These are phyloP conservation scores for Carex kokanica DNA, from an alignment of 176 grass and related monocot genomes.

Conservation along the genomic window DNA sequence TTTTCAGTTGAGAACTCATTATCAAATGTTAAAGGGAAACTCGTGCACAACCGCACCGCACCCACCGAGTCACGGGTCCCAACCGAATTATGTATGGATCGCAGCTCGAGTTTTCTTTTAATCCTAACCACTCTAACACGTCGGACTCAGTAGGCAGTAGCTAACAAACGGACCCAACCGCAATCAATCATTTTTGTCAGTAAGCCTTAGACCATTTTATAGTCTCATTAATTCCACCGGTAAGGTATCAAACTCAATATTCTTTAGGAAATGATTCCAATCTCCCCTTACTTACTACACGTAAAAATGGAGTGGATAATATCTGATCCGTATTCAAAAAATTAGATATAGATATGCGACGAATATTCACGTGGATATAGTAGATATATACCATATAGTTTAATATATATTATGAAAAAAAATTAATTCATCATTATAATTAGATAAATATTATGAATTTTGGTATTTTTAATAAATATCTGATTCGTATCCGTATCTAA, in stretches of 20 bases:
- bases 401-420: too few relatives aligned
- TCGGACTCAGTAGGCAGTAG: background rate
- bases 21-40: background rate
- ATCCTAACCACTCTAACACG: conserved; percentile 6
- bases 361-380: too few relatives aligned
- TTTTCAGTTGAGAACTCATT: background rate
- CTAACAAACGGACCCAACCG: conserved; percentile 6
- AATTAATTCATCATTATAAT: too few relatives aligned
- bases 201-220: background rate
- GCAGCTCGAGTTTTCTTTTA: background rate
- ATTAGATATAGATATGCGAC: too few relatives aligned
- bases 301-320: too few relatives aligned
- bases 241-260: background rate
- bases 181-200: conserved; percentile 4
- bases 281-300: background rate
- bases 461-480: too few relatives aligned
- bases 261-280: background rate
- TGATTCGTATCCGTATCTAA: too few relatives aligned
- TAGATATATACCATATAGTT: too few relatives aligned
- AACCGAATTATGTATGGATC: background rate
- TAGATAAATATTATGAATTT: too few relatives aligned
- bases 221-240: background rate
- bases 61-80: background rate
- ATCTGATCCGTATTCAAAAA: too few relatives aligned
- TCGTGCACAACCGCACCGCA: conserved; percentile 15